Conservation (phyloP, 768 basidiomycete genomes). For the Mycena rosella region DNA sequence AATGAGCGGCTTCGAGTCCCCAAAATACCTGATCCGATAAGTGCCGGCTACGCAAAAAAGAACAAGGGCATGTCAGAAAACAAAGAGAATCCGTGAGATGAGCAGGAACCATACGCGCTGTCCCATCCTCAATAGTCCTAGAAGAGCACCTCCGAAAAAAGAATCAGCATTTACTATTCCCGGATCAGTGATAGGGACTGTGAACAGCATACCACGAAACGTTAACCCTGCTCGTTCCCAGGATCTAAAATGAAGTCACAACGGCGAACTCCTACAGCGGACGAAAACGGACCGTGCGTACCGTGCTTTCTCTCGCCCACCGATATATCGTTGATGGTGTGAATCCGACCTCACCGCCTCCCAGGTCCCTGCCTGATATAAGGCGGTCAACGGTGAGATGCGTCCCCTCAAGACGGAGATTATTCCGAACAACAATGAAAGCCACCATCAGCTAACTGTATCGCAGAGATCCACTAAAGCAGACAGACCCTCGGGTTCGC, state of each 20-base stretch:
- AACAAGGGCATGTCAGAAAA: constrained; percentile 23
- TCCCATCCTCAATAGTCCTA: constrained; percentile 61
- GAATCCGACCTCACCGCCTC: constrained; percentile 61
- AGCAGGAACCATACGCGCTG: constrained; percentile 43
- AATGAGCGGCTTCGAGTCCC: constrained; percentile 61
- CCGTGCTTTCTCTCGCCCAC: constrained; percentile 58
- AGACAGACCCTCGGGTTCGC: constrained; percentile 64
- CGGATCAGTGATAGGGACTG: neutral
- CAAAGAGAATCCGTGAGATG: constrained; percentile 8
- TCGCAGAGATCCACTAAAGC: neutral
- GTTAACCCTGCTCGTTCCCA: constrained; percentile 60
- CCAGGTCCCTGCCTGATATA: constrained; percentile 49
- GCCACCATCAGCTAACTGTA: neutral
- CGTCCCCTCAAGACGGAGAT: constrained; percentile 64
- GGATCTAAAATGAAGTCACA: constrained; percentile 41
- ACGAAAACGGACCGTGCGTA: too few species aligned
- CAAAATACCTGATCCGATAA: constrained; percentile 65
- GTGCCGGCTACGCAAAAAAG: constrained; percentile 51
- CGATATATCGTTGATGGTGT: constrained; percentile 63
- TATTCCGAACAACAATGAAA: constrained; percentile 52
- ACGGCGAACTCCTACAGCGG: neutral
- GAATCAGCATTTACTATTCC: neutral
- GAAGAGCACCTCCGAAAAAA: neutral
- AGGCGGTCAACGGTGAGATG: constrained; percentile 61
- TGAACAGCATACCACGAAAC: constrained; percentile 55